Evolutionary conservation across 1,284 basidiomycete species (phyloP), one percentile per base, ranked within the genome.

Genomic region (Cutaneotrichosporon cutaneum): DNA sequence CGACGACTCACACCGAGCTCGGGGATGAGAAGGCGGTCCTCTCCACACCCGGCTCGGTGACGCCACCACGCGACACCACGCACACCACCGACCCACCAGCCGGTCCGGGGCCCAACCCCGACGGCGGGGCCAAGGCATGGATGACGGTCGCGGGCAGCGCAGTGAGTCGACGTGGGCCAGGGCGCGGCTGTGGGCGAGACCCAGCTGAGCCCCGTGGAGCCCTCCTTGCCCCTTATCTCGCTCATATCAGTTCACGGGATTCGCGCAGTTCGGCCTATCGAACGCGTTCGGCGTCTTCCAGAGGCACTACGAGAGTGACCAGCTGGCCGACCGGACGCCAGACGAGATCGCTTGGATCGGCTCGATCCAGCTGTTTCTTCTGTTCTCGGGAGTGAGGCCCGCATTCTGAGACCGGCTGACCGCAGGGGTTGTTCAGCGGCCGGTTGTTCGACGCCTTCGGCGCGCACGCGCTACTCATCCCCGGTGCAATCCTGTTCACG

Each of bases 271-370:
- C 27, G 63, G 63, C 4, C 30, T 64, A 1, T 48, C 64, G 48
- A 74, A 74, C 56, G 59, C 70, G 9, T 72, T 70, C 44, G 72
- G 70, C 30, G 71, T 70, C 18, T 69, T 68, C 60, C 63, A 72
- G 59, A 53, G 30, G 6, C 70, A 74, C 64, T 69, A 75, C 68
- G 64, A 70, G 66, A 47, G 50, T 22, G 35, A 59, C 13, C 57
- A 60, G 4, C 72, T 73, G 35, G 51, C 63, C 0, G 47, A 58
- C 10, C 53, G 69, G 47, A 39, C 61, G 10, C 45, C 72, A 2
- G 71, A 71, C 24, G 60, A 62, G 16, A 76, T 77, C 36, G 83
- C 87, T 18, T 90, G 88, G 88, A 87, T 90, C 57, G 88, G 88
- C 0, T 87, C 87, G 0, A 77, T 88, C 47, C 87, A 89, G 73